phyloP scores from a whole-genome alignment of 2,329 filamentous ascomycete genomes.

The Volutella citrinella region DNA sequence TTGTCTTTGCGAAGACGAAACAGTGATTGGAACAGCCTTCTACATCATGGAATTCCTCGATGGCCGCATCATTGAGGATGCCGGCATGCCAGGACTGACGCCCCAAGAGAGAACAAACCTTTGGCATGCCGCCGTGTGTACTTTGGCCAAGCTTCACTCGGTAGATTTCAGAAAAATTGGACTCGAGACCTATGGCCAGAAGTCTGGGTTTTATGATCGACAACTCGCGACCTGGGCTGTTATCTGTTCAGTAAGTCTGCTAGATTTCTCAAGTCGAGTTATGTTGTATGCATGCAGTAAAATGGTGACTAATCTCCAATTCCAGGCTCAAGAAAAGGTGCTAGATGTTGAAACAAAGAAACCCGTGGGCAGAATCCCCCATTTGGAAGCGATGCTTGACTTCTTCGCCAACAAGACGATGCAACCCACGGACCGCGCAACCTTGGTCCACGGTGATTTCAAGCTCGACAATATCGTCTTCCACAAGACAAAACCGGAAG shows the following conservation, averaged over 20 bases:
- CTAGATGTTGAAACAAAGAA: constrained; percentile 2
- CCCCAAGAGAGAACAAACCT: constrained; percentile 4
- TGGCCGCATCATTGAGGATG: constrained; percentile 9
- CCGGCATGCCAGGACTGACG: background rate
- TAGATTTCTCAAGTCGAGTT: too few species aligned
- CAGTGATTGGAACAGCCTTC: constrained; percentile 10
- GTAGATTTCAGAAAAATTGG: constrained; percentile 4
- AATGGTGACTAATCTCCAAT: constrained; percentile 5
- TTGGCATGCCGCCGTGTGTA: constrained; percentile 7
- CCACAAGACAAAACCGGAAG: constrained; percentile 8
- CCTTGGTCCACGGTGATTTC: constrained; percentile 11
- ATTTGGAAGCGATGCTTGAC: too few species aligned
- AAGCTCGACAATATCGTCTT: constrained; percentile 13
- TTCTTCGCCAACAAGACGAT: too few species aligned
- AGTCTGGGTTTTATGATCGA: constrained; percentile 4
- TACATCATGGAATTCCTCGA: constrained; percentile 12
- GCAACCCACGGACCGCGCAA: constrained; percentile 6
- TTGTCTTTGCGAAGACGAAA: constrained; percentile 4
- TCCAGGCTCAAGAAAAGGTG: constrained; percentile 2
- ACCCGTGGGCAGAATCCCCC: background rate
- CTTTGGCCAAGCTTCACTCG: constrained; percentile 9
- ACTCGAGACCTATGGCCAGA: constrained; percentile 4
- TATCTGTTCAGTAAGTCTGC: too few species aligned
- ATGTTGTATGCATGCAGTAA: too few species aligned
- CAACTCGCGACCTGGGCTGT: too few species aligned